Evolutionary conservation across 495 filamentous ascomycete genomes (phyloP), one percentile per base, ranked within the genome.

Genomic region (Aspergillus nidulans): DNA sequence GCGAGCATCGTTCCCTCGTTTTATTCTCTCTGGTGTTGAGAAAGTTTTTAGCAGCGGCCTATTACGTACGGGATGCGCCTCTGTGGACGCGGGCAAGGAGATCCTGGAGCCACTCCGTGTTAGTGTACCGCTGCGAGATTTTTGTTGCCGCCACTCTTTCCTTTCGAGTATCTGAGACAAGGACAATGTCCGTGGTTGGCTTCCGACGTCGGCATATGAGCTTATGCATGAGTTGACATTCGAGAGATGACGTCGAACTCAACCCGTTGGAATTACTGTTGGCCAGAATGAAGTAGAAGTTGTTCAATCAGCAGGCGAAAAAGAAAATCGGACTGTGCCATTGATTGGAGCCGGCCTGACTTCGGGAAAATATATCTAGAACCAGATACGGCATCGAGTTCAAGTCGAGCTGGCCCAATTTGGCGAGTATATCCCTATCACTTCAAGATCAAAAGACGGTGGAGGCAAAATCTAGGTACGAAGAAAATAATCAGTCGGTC

Each of bases 21-120:
- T 41, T 32, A 36, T 26, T 42, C 43, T 25, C 49, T 34, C 47
- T 42, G 44, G 7, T 28, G 52, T 41, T 48, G 26, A 16, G 52
- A 42, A 48, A 49, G 38, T 49, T 44, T 56, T 39, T 19, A 26
- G 41, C 46, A 16, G 18, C 26, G 28, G 10, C 49, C 45, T 56
- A 49, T 56, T 56, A 56, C 53, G 53, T 56, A 56, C 53, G 53
- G 45, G 44, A 49, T 49, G 53, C 38, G 39, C 32, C 12, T 43
- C 23, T 49, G 53, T 56, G 53, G 53, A 56, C 36, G 45, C 38
- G 24, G 25, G 44, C 32, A 49, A 47, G 45, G 25, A 49, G 45
- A 49, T 49, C 45, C 38, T 56, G 53, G 28, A 40, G 36, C 23
- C 32, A 40, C 28, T 21, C 24, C 13, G 26, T 19, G 8, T 34